These are phyloP conservation scores for Phallus indusiatus DNA, from an alignment of 768 basidiomycete genomes.

Conservation along the genomic window DNA sequence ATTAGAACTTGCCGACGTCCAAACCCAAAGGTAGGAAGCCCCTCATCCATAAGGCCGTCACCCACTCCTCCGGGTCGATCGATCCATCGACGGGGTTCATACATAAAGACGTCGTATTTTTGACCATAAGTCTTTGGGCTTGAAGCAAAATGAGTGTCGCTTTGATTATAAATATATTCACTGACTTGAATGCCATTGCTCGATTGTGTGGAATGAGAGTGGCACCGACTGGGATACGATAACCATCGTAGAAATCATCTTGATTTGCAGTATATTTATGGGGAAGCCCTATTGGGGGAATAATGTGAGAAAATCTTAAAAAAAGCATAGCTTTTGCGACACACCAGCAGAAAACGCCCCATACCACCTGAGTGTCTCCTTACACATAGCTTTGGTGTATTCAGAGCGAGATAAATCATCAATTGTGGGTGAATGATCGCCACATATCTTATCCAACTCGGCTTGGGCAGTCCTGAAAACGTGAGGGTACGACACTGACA, in stretches of 20 bases:
- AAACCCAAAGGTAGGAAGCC: not conserved
- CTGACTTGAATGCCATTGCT: not conserved
- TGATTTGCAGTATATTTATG: not conserved
- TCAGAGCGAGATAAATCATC: not conserved
- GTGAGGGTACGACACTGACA: not conserved
- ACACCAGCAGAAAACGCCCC: not conserved
- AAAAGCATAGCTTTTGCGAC: not conserved
- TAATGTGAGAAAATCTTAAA: not conserved
- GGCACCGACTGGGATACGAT: not conserved
- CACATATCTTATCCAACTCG: not conserved
- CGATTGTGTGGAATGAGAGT: not conserved
- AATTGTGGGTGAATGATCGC: not conserved
- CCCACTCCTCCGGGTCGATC: not conserved
- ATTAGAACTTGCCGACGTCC: not conserved
- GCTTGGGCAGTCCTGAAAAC: not conserved
- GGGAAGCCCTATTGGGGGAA: not conserved
- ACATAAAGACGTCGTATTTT: not conserved
- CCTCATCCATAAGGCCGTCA: not conserved
- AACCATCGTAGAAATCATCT: not conserved
- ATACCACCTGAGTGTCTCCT: not conserved
- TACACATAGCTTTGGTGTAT: not conserved
- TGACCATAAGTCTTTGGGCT: not conserved
- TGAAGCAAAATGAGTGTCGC: not conserved
- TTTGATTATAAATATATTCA: not conserved
- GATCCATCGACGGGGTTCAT: constrained; percentile 2